These are phyloP conservation scores for Jacaranda mimosifolia DNA, from an alignment of 257 asterid genomes.

Conservation along the genomic window DNA sequence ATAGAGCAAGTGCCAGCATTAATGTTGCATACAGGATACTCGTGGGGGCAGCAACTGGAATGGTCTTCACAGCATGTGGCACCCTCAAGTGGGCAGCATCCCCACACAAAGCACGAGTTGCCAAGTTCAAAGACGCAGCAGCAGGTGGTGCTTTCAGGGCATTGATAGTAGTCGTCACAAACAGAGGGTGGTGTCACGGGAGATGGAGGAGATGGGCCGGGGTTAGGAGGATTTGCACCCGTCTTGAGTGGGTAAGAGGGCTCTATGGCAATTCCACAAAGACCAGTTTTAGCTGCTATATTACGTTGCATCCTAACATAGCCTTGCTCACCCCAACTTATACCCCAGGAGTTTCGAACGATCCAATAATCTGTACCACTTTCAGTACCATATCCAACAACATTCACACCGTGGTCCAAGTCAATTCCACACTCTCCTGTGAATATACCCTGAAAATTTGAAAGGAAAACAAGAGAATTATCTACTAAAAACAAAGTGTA, in stretches of 20 bases:
- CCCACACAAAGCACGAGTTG: conserved; percentile 63
- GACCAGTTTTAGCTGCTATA: conserved; percentile 40
- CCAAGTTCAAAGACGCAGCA: conserved; percentile 57
- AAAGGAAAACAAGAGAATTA: neutral
- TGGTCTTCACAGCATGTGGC: conserved; percentile 77
- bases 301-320: conserved; percentile 63
- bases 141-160: conserved; percentile 64
- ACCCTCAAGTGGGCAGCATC: conserved; percentile 72
- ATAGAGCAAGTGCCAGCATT: conserved; percentile 58
- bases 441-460: conserved; percentile 59
- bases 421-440: conserved; percentile 56
- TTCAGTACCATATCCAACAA: conserved; percentile 59
- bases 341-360: conserved; percentile 65
- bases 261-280: conserved; percentile 66
- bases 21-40: conserved; percentile 66
- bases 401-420: conserved; percentile 64
- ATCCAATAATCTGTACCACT: conserved; percentile 65
- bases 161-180: conserved; percentile 55
- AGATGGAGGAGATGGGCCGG: conserved; percentile 70
- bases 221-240: conserved; percentile 63
- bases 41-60: conserved; percentile 74
- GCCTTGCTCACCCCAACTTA: conserved; percentile 66
- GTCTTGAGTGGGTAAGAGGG: conserved; percentile 65
- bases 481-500: neutral
- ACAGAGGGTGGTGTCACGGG: conserved; percentile 52